Evolutionary conservation across 441 rosid genomes (phyloP), one percentile per base, ranked within the genome.

Genomic region (Raphanus hybrid): DNA sequence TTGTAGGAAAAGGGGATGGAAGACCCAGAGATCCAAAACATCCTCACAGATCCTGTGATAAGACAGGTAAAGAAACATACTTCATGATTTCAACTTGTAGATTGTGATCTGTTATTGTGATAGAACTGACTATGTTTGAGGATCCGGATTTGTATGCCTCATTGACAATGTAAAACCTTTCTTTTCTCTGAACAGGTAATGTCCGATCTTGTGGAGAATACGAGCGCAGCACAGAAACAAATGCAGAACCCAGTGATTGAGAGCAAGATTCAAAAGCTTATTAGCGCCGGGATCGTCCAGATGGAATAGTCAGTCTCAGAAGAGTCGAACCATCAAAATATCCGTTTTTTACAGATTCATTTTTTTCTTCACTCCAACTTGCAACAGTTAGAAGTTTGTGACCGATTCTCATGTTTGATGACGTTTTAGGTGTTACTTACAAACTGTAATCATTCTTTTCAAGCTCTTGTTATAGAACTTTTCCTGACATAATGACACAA

Each of bases 1-100:
- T 45, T 84, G 85, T 85, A 92, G 96, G 92, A 89, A 10, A 93
- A 85, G 84, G 98, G 57, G 57, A 90, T 93, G 97, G 93, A 90
- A 77, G 96, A 93, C 64, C 94, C 96, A 0, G 98, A 93, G 81
- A 75, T 91, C 74, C 97, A 90, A 64, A 74, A 26, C 65, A 74
- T 74, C 15, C 69, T 74, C 41, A 50, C 77, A 9, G 78, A 75
- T 67, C 78, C 72, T 20, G 78, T 75, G 20, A 75, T 75, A 18
- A 67, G 71, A 55, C 77, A 74, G 77, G 77, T 74, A 65, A 64
- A 74, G 26, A 74, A 45, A 62, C 65, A 70, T 0, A 68, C 6
- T 3, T 68, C 16, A 55, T 35, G 50, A 0, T 34, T 34, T 34
- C 39, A 34, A 6, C 12, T 34, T 34, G 39, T 34, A 34, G 39